Conservation (phyloP, 345 rosid species). For the Salix caprea region DNA sequence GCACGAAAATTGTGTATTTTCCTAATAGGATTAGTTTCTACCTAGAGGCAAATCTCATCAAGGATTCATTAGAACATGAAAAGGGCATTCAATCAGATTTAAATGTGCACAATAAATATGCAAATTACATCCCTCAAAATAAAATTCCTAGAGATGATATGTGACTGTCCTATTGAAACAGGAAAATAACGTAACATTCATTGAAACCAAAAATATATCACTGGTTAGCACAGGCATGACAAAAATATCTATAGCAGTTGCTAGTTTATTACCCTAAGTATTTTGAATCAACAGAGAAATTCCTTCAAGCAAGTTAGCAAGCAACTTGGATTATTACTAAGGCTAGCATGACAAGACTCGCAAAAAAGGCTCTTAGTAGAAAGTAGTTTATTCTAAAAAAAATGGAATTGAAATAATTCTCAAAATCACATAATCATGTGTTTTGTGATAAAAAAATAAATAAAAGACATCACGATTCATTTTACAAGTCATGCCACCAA, state of each 20-base stretch:
- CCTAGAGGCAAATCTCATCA: not conserved
- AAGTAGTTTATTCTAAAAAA: not conserved
- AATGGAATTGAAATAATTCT: not conserved
- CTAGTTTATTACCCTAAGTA: not conserved
- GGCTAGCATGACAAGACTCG: not conserved
- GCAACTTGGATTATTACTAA: not conserved
- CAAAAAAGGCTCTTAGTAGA: too few species aligned
- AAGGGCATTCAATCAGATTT: not conserved
- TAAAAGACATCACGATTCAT: not conserved
- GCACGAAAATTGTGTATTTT: not conserved
- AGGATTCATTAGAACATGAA: not conserved
- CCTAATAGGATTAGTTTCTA: not conserved
- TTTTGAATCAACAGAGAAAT: not conserved
- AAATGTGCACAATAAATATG: not conserved
- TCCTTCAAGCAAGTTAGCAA: not conserved
- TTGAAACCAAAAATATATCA: not conserved
- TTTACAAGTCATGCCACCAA: not conserved
- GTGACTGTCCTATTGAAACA: not conserved
- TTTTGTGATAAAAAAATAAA: not conserved
- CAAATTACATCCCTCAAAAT: not conserved
- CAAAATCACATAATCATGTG: not conserved
- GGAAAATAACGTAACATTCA: not conserved
- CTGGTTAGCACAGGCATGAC: not conserved
- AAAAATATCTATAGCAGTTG: not conserved
- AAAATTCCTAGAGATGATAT: not conserved